Base-by-base conservation (phyloP, 306 rosid species). In the Senna tora region DNA sequence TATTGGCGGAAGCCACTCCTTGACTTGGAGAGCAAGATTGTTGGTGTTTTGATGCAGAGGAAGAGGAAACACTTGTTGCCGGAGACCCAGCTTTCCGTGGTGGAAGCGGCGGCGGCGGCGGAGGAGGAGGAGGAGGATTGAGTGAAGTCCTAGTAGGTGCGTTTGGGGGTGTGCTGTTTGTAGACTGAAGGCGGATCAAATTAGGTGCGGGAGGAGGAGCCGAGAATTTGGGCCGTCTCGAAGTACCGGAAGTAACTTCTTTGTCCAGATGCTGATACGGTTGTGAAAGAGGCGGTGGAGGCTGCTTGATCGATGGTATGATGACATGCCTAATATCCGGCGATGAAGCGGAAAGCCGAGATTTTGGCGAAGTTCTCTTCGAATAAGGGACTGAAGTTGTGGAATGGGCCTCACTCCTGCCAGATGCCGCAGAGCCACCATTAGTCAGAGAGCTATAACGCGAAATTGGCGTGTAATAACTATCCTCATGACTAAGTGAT, bases 341-440 rank as follows among this genome's bases (percentile, higher is more conserved):
- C 25, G 81, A 78, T 5, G 86, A 77, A 51, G 77, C 80, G 1
- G 87, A 76, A 63, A 87, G 25, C 5, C 90, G 83, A 13, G 96
- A 88, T 81, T 87, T 87, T 2, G 97, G 96, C 0, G 98, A 87
- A 75, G 91, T 85, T 79, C 96, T 75, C 76, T 91, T 89, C 34
- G 97, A 85, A 20, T 87, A 76, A 20, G 92, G 92, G 73, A 86
- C 80, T 5, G 86, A 42, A 56, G 58, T 5, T 14, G 58, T n/a
- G 36, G 77, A 65, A 56, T 67, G 22, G 14, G 22, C 2, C 15
- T 77, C 83, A 63, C 17, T 74, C 58, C 51, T 79, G 2, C 17
- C 20, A 15, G 72, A 21, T 9, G 67, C 58, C 30, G 79, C 82
- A 0, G 85, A 81, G 58, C 74, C 74, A 68, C 84, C 85, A 75